Evolutionary conservation across 305 asterid species (phyloP).

Genomic region (Fraxinus floribunda): DNA sequence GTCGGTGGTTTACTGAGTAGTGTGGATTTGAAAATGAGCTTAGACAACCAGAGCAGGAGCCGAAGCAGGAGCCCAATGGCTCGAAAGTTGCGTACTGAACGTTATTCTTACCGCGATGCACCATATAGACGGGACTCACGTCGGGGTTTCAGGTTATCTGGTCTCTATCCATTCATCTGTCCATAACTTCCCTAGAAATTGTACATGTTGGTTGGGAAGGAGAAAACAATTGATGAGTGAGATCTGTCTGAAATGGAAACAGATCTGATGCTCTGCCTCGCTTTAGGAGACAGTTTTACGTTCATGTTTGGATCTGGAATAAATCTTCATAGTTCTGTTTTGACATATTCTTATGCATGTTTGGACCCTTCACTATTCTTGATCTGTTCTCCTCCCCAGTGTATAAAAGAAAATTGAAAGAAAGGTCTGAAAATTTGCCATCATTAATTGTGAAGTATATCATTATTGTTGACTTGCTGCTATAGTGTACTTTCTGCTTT

Average conservation of each 20-base stretch:
- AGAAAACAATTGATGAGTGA: background rate
- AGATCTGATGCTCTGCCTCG: background rate
- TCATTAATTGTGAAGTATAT: background rate
- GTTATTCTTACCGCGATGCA: conserved; percentile 26
- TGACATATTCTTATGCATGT: background rate
- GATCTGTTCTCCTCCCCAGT: background rate
- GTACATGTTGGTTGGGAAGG: background rate
- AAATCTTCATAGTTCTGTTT: background rate
- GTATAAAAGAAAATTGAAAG: background rate
- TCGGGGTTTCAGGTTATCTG: conserved; percentile 33
- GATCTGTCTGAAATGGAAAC: background rate
- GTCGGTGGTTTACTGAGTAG: conserved; percentile 19
- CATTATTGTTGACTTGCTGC: background rate
- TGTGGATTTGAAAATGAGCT: conserved; percentile 30
- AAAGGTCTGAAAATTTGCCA: background rate
- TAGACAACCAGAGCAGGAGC: conserved; percentile 23
- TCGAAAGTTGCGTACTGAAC: conserved; percentile 30
- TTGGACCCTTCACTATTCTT: background rate
- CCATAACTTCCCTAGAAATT: background rate
- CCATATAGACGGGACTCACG: conserved; percentile 21
- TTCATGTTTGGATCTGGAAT: background rate
- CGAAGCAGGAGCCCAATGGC: conserved; percentile 37
- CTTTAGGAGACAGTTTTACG: background rate
- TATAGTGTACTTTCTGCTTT: background rate
- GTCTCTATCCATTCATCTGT: background rate